Conservation (phyloP, 352 stramenopile genomes). For the Phytophthora foliorum region DNA sequence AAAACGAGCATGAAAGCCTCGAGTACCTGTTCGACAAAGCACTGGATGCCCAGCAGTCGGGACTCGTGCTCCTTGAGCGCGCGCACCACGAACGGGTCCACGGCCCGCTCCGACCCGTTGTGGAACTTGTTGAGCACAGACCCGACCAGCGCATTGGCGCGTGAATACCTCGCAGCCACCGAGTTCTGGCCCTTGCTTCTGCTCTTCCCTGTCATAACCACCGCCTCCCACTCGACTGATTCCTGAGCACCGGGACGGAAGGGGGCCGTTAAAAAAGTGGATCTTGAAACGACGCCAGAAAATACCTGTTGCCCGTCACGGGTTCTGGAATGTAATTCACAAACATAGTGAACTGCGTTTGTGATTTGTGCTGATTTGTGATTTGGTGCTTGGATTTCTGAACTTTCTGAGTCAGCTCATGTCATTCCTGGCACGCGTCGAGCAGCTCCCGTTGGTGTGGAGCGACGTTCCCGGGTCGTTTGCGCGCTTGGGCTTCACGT, state of each 20-base stretch:
- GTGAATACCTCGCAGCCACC: constrained; percentile 44
- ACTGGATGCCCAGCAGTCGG: constrained; percentile 74
- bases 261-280: not conserved
- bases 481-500: constrained; percentile 54
- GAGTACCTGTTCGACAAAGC: constrained; percentile 74
- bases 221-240: not conserved
- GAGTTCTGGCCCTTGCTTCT: not conserved
- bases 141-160: constrained; percentile 60
- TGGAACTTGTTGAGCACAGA: constrained; percentile 82
- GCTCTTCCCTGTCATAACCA: constrained; percentile 1
- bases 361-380: too few relatives aligned
- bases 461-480: constrained; percentile 51
- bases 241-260: not conserved
- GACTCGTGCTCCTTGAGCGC: constrained; percentile 63
- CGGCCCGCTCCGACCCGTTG: constrained; percentile 69
- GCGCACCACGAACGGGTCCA: constrained; percentile 76
- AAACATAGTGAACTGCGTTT: too few relatives aligned
- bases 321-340: too few relatives aligned
- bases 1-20: not conserved
- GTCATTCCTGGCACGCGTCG: constrained; percentile 43
- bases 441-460: constrained; percentile 41
- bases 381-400: not conserved
- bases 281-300: not conserved
- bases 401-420: constrained; percentile 3
- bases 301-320: too few relatives aligned